Percentiles rank a stretch among this genome's conserved stretches.
Evolutionary conservation across 768 basidiomycete species (phyloP).

Genomic region (Hortiboletus campestris): DNA sequence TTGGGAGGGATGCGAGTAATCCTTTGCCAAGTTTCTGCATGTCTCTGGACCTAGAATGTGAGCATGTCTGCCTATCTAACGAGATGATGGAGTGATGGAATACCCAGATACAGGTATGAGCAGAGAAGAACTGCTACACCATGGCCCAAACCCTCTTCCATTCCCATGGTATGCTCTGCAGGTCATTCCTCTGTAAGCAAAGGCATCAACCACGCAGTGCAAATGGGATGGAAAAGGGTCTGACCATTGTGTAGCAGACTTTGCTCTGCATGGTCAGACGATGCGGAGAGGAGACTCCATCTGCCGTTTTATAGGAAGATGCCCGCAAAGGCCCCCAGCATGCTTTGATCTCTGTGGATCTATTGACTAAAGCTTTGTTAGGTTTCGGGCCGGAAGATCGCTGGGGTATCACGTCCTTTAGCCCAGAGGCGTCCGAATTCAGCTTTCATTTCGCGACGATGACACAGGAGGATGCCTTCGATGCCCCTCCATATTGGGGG

Average conservation of each 20-base stretch:
- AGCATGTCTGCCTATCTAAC: not conserved
- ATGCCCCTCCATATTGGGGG: not conserved
- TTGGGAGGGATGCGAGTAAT: not conserved
- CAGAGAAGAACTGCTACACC: constrained; percentile 11
- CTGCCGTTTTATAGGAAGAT: constrained; percentile 8
- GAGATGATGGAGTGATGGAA: not conserved
- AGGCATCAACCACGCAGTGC: constrained; percentile 27
- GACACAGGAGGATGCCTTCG: not conserved
- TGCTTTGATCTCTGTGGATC: constrained; percentile 4
- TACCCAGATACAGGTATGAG: not conserved
- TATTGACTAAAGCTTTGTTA: not conserved
- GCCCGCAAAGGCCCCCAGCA: not conserved
- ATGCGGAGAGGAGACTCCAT: not conserved
- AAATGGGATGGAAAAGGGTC: constrained; percentile 28
- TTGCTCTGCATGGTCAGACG: constrained; percentile 8
- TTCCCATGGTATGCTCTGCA: constrained; percentile 48
- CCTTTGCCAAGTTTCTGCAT: not conserved
- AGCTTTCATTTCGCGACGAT: constrained; percentile 4
- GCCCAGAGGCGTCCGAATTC: not conserved
- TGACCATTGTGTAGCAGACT: constrained; percentile 28
- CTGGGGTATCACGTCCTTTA: not conserved
- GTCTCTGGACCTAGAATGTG: not conserved
- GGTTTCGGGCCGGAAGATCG: not conserved
- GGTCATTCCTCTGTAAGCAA: constrained; percentile 27
- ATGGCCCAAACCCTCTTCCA: constrained; percentile 42